These are phyloP conservation scores for Panaeolus cyanescens DNA, from an alignment of 768 basidiomycete genomes.

Conservation along the genomic window DNA sequence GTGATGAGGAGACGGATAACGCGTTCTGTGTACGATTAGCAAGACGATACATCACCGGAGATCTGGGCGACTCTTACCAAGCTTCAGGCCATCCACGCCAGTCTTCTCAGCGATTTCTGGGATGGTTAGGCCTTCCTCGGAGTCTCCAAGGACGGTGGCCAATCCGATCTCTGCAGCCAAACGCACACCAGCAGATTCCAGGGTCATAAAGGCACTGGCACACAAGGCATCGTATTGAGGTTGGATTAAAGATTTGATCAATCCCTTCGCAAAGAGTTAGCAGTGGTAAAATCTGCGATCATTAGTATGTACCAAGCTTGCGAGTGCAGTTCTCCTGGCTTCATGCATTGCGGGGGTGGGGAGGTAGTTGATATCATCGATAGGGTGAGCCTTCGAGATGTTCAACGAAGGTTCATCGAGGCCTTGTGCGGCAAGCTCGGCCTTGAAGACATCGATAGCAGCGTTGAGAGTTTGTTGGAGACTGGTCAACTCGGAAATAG, in stretches of 20 bases:
- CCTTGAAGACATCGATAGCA: conserved; percentile 40
- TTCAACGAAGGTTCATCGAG: conserved; percentile 36
- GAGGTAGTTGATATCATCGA: conserved; percentile 36
- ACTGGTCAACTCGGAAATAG: conserved; percentile 37
- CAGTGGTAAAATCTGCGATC: background rate
- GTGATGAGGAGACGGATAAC: conserved; percentile 35
- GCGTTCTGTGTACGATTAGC: conserved; percentile 22
- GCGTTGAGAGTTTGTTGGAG: conserved; percentile 39
- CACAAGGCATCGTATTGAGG: conserved; percentile 37
- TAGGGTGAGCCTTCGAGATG: conserved; percentile 35
- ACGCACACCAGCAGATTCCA: conserved; percentile 34
- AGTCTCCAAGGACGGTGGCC: conserved; percentile 32
- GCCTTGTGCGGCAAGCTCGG: conserved; percentile 34
- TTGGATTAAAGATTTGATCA: conserved; percentile 35
- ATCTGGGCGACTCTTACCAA: no score
- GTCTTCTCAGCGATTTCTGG: conserved; percentile 34
- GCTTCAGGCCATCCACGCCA: conserved; percentile 32
- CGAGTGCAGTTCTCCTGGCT: conserved; percentile 33
- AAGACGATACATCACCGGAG: no score
- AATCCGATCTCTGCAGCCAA: conserved; percentile 35
- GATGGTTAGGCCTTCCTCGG: conserved; percentile 34
- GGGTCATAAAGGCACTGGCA: conserved; percentile 33
- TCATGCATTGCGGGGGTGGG: conserved; percentile 38
- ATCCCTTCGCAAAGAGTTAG: conserved; percentile 21
- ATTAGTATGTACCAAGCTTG: conserved; percentile 28